Base-by-base conservation (phyloP, 2,329 filamentous ascomycete species). In the Alternaria infectoria region DNA sequence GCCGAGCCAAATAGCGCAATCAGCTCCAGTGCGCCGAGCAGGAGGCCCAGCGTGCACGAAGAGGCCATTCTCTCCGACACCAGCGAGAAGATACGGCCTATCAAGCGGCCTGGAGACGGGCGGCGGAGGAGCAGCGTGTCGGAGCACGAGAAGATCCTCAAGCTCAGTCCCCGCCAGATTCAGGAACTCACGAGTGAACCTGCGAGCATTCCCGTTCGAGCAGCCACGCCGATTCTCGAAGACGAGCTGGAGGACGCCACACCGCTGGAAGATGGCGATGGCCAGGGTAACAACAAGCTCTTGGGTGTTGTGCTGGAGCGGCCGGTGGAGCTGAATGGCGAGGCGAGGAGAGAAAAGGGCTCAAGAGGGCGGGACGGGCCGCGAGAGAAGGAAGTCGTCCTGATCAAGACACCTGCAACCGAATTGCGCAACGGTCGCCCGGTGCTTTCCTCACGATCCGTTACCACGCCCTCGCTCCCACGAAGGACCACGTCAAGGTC, bases 121-220 rank as follows among this genome's bases (percentile, higher is more conserved):
- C 65, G 74, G 61, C 67, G 77, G 60, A 77, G 57, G 67, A 80
- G 77, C 69, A 79, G 76, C 64, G 73, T 77, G 30, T 76, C 75
- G 4, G 77, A 77, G 36, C 75, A 79, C 32, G 75, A 83, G 6
- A 82, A 79, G 64, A 74, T 84, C 4, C 74, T 86, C 61, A 88
- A 86, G 69, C 77, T 88, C 28, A 87, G 86, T 4, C 83, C 84
- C 3, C 82, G 81, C 44, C 83, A 87, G 73, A 84, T 88, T 3
- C 82, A 86, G 45, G 85, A 86, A 47, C 81, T 88, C 45, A 86
- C 85, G 6, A 80, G 82, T 15, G 86, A 86, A 12, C 84, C 86
- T 9, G 81, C 85, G 15, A 87, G 85, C 45, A 80, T 88, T n/a
- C 84, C 86, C 4, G 72, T 86, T 40, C 82, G 83, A 26, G 74